Conservation (phyloP, 768 basidiomycete genomes). For the Panaeolus papilionaceus region DNA sequence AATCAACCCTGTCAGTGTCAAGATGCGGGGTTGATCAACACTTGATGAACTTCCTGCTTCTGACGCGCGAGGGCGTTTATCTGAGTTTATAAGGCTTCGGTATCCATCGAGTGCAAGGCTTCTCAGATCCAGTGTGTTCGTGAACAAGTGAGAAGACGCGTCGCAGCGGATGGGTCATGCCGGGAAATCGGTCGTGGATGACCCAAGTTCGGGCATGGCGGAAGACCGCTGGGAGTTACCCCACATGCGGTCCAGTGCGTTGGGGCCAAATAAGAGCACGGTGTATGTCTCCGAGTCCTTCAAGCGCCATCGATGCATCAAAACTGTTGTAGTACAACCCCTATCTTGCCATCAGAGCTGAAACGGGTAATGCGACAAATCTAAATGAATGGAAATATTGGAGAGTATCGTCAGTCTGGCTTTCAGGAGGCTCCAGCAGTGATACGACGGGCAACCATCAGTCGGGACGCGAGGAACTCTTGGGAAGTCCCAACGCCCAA, state of each 20-base stretch:
- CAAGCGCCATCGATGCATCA: no score
- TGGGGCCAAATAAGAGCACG: neutral
- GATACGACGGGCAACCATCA: neutral
- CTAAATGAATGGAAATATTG: no score
- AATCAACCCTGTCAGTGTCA: neutral
- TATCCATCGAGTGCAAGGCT: no score
- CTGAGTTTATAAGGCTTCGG: neutral
- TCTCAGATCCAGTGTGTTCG: neutral
- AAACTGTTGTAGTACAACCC: no score
- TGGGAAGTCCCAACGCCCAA: neutral
- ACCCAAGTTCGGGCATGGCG: neutral
- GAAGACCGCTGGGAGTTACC: neutral
- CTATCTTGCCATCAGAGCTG: neutral
- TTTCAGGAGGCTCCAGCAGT: no score
- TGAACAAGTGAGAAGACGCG: no score
- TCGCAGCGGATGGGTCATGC: no score
- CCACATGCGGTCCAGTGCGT: neutral
- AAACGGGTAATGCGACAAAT: neutral
- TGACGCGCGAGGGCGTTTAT: conserved; percentile 4
- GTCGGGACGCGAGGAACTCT: no score
- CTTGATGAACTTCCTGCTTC: neutral
- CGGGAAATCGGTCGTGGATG: neutral
- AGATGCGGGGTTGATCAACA: neutral
- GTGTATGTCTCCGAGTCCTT: no score
- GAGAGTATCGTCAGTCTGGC: no score